Base-by-base conservation (phyloP, 2,329 filamentous ascomycete species). In the Phialophora expanda region DNA sequence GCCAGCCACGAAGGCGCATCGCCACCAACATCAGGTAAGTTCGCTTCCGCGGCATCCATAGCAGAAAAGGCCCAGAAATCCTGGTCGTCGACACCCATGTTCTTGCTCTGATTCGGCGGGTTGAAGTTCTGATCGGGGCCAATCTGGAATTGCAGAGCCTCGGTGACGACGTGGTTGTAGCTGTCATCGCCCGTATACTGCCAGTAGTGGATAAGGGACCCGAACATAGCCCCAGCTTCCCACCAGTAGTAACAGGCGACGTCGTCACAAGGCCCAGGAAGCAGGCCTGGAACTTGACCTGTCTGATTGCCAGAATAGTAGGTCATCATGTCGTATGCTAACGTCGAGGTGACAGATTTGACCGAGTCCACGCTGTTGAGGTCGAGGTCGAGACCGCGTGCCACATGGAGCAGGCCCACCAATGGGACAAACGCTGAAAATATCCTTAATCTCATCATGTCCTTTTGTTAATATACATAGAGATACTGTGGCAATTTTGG, bases 1-100 rank as follows among this genome's bases (percentile, higher is more conserved):
- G 89, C 86, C 9, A 93, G 81, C 89, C 90, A 96, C 67, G 89
- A 86, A 1, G 89, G 87, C 56, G 73, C 77, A 74, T 75, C 78
- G 67, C 77, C 76, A 2, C 73, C 71, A 17, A 75, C 76, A 61
- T 77, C 75, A 8, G 77, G 75, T 57, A 77, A 75, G 26, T 73
- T 75, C 22, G 75, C 73, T 62, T 78, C 77, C 2, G 76, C 77
- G 14, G 77, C 77, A 30, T 75, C 66, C 73, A 78, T 74, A 44
- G 76, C 77, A 9, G 77, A 72, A 64, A 79, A 74, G 1, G 70
- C 78, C 78, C 78, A 79, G 61, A 75, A 78, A 48, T 55, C 73
- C 66, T 73, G 72, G 61, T 74, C 72, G 44, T 74, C 72, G 34
- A 73, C 71, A 53, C 71, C 72, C 67, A 82, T 77, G 0, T 77